Evolutionary conservation across 2,329 filamentous ascomycete genomes (phyloP).

Genomic region (Ceratocystis smalleyi): DNA sequence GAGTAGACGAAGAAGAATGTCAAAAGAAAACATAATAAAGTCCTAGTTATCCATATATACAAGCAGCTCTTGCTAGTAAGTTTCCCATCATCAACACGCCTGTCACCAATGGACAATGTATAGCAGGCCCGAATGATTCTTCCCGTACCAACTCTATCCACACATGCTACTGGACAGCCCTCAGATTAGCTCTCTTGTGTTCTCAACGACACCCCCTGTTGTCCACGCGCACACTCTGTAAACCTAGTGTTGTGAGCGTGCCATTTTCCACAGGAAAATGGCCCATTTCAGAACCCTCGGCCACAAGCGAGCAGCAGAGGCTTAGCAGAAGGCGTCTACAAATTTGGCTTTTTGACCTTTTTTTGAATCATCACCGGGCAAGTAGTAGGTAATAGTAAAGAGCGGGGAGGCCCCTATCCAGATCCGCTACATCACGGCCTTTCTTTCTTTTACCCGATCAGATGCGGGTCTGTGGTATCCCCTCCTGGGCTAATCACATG

Average conservation of each 20-base stretch:
- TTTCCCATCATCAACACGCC: not conserved
- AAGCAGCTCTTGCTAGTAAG: not conserved
- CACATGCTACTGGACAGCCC: slow-evolving; percentile 23
- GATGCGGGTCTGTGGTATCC: not conserved
- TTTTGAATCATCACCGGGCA: slow-evolving; percentile 34
- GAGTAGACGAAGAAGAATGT: slow-evolving; percentile 1
- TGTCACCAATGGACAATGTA: not conserved
- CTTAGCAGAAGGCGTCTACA: slow-evolving; percentile 27
- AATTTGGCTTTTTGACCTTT: slow-evolving; percentile 43
- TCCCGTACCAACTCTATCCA: not conserved
- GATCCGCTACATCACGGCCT: not conserved
- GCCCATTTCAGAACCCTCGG: not conserved
- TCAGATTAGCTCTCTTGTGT: slow-evolving; percentile 43
- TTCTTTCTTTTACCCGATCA: not conserved
- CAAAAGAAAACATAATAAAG: slow-evolving; percentile 11
- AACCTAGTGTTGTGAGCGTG: not conserved
- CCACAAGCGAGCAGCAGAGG: not conserved
- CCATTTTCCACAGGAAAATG: not conserved
- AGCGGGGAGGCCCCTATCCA: not conserved
- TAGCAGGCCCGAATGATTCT: not conserved
- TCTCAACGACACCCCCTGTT: slow-evolving; percentile 33
- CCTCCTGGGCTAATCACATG: not conserved
- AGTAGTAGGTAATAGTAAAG: slow-evolving; percentile 11
- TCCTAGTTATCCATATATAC: not conserved
- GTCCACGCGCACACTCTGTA: not conserved